A percentile compares a stretch with the other conserved stretches of the same genome.
phyloP scores from a whole-genome alignment of 163 green algal species.

The Chloromonas sp. region DNA sequence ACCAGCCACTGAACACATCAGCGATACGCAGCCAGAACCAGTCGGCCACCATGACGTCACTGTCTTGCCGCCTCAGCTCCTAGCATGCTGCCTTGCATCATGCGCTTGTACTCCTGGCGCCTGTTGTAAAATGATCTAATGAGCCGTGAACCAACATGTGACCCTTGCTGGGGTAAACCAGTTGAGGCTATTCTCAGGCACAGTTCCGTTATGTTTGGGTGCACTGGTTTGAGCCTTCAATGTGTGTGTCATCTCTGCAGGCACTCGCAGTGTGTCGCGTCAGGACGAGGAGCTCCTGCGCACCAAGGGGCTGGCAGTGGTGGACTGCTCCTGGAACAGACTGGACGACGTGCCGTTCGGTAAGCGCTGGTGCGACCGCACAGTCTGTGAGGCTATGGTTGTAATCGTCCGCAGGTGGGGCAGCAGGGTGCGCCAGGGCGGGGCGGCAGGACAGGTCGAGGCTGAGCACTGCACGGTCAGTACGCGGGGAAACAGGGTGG shows the following conservation, averaged over 20 bases:
- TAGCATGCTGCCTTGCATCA: no score
- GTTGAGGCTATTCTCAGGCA: neutral
- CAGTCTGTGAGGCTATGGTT: neutral
- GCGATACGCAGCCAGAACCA: no score
- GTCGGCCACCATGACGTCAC: no score
- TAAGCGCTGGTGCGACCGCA: conserved; percentile 17
- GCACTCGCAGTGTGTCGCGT: conserved; percentile 52
- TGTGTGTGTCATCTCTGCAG: neutral
- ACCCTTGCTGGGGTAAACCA: no score
- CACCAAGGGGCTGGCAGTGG: conserved; percentile 81
- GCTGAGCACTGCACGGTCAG: no score
- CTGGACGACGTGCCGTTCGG: conserved; percentile 89
- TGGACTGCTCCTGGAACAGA: conserved; percentile 97
- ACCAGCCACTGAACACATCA: neutral
- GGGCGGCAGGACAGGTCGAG: no score
- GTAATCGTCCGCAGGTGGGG: neutral
- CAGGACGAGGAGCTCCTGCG: conserved; percentile 74
- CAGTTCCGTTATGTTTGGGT: neutral
- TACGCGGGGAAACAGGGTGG: no score
- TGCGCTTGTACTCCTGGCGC: no score
- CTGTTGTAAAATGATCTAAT: no score
- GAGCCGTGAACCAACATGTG: no score
- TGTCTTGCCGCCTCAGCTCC: no score
- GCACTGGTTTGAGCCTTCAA: neutral
- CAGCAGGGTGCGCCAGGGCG: neutral